phyloP scores from a whole-genome alignment of 441 rosid species.

The Euphorbia schlechtendalii region DNA sequence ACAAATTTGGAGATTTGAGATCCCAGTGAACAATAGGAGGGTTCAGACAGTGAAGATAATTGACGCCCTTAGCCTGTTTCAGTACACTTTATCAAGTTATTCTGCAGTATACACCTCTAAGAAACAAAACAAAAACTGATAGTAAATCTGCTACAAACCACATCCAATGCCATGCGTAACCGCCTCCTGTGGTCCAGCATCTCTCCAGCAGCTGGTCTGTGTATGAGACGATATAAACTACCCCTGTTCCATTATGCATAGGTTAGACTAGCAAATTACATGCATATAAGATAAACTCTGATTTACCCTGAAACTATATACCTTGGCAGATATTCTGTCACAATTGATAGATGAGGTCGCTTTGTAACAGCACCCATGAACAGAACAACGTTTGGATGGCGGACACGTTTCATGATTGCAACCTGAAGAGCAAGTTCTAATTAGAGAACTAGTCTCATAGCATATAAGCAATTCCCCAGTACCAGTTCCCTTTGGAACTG shows the following conservation, averaged over 20 bases:
- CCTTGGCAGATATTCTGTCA: constrained; percentile 95
- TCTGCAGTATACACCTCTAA: not conserved
- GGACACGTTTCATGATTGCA: constrained; percentile 93
- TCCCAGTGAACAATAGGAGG: constrained; percentile 99
- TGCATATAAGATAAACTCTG: not conserved
- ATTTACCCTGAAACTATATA: constrained; percentile 16
- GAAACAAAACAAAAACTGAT: constrained; percentile 1
- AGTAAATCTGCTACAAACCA: constrained; percentile 42
- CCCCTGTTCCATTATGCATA: constrained; percentile 49
- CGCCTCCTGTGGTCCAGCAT: constrained; percentile 78
- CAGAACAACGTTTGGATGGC: constrained; percentile 96
- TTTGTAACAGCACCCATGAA: constrained; percentile 98
- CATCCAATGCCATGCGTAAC: constrained; percentile 90
- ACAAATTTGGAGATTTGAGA: constrained; percentile 85
- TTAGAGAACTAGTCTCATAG: not conserved
- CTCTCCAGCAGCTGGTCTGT: constrained; percentile 83
- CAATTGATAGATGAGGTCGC: constrained; percentile 78
- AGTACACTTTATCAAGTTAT: constrained; percentile 18
- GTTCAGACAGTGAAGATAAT: constrained; percentile 82
- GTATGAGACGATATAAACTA: constrained; percentile 81
- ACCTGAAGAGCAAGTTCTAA: constrained; percentile 39
- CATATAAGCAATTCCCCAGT: not conserved
- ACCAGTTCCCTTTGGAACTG: not conserved
- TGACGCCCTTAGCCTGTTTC: constrained; percentile 91
- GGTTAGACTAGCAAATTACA: constrained; percentile 5